phyloP scores from a whole-genome alignment of 2,329 filamentous ascomycete genomes.

The Fusarium mangiferae region DNA sequence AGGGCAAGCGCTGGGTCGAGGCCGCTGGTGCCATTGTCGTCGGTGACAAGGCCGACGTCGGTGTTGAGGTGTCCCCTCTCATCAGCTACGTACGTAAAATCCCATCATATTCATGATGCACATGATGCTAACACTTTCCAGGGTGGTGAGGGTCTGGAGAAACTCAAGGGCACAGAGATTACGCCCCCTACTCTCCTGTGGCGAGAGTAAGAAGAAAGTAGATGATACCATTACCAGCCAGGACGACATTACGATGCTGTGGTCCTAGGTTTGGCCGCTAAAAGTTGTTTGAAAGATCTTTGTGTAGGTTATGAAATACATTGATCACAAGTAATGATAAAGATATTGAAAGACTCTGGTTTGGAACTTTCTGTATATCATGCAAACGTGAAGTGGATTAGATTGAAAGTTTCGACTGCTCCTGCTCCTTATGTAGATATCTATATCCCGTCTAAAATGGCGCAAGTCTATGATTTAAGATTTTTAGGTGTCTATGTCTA shows the following conservation, averaged over 20 bases:
- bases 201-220: slow-evolving; percentile 48
- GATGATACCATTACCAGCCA: slow-evolving; percentile 27
- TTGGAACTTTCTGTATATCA: neutral
- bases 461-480: slow-evolving; percentile 32
- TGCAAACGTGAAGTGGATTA: slow-evolving; percentile 13
- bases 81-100: slow-evolving; percentile 87
- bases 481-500: slow-evolving; percentile 20
- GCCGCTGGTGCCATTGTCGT: slow-evolving; percentile 80
- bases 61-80: slow-evolving; percentile 90
- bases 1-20: slow-evolving; percentile 88
- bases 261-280: slow-evolving; percentile 12
- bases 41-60: slow-evolving; percentile 70
- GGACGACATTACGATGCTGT: slow-evolving; percentile 29
- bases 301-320: neutral
- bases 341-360: neutral
- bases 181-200: slow-evolving; percentile 64
- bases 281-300: slow-evolving; percentile 9
- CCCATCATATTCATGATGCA: neutral
- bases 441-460: slow-evolving; percentile 37
- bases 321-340: slow-evolving; percentile 18
- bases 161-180: slow-evolving; percentile 63
- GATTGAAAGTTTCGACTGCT: slow-evolving; percentile 28
- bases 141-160: slow-evolving; percentile 72
- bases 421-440: slow-evolving; percentile 25
- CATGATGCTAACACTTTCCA: slow-evolving; percentile 42